phyloP scores from a whole-genome alignment of 768 basidiomycete species.

The Rhizopogon vesiculosus region DNA sequence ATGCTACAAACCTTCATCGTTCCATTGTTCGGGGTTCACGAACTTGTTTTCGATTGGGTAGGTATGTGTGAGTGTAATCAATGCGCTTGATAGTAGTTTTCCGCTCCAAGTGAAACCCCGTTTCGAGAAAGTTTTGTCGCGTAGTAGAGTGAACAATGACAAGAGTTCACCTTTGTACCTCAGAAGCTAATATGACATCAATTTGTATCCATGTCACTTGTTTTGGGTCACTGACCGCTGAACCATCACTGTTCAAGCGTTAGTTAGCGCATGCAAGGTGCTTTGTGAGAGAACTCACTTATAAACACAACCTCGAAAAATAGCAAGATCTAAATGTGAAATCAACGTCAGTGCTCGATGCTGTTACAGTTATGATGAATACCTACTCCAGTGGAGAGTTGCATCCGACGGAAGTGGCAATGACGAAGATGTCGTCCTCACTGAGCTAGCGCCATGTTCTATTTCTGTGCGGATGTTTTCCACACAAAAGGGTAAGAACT shows the following conservation, averaged over 20 bases:
- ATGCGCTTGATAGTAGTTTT: slow-evolving; percentile 65
- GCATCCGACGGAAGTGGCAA: slow-evolving; percentile 74
- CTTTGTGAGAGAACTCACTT: slow-evolving; percentile 42
- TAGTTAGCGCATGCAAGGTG: not conserved
- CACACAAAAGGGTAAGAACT: slow-evolving; percentile 72
- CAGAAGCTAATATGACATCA: slow-evolving; percentile 43
- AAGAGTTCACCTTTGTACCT: slow-evolving; percentile 59
- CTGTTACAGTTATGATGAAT: not conserved
- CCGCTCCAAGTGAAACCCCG: slow-evolving; percentile 80
- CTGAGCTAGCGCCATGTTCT: slow-evolving; percentile 79
- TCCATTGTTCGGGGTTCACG: slow-evolving; percentile 74
- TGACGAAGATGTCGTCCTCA: slow-evolving; percentile 65
- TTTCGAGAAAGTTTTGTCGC: slow-evolving; percentile 71
- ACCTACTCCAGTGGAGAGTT: slow-evolving; percentile 82
- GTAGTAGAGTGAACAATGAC: slow-evolving; percentile 56
- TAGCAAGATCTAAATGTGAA: slow-evolving; percentile 52
- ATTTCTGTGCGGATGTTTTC: slow-evolving; percentile 70
- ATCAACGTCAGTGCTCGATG: not conserved
- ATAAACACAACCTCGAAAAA: slow-evolving; percentile 75
- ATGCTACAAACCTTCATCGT: slow-evolving; percentile 49
- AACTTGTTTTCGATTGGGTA: slow-evolving; percentile 81
- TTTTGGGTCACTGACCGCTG: slow-evolving; percentile 26
- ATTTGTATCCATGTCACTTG: not conserved
- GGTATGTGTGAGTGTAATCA: slow-evolving; percentile 74
- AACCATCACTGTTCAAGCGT: slow-evolving; percentile 43